Base-by-base conservation (phyloP, 2,329 filamentous ascomycete genomes). In the Alternaria angustiovoidea region DNA sequence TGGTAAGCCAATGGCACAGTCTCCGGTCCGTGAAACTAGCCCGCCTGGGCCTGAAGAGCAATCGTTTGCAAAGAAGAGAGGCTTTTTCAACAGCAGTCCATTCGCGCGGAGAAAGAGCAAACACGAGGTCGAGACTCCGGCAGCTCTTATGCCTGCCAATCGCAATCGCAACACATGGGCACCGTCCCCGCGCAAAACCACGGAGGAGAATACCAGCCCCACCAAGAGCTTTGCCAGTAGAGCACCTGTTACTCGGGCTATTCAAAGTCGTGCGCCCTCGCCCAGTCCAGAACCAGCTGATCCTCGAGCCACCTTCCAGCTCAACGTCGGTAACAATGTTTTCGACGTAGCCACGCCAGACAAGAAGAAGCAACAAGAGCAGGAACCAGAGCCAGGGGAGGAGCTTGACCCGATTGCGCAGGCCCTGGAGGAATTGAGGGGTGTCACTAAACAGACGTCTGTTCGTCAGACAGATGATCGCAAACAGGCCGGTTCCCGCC, bases 301-400 rank as follows among this genome's bases (percentile, higher is more conserved):
- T 74, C 94, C 94, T 57, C 90, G 95, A 63, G 93, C 94, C 39
- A 97, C 91, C 76, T 89, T 98, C 70, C 94, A 96, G 62, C 85
- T 99, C 28, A 97, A 97, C 71, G 88, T 99, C 55, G 95, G 95
- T 7, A 93, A 96, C 71, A 99, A 99, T 71, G 93, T 99, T 11
- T 97, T 99, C 72, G 89, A 96, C 57, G 94, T 99, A 9, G 91
- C 91, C 12, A 91, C 91, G 8, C 90, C 92, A 0, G 91, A 94
- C 61, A 77, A 77, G 41, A 77, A 86, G 84, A 65, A 85, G 38
- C 43, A 56, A 84, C 51, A 73, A 64, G 44, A 84, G 78, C 69
- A 69, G 48, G 69, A 76, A 9, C 5, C 11, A 24, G 67, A 83
- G 75, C 51, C 66, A 7, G 80, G 84, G 34, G 89, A 91, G 28